Conservation (phyloP, 2,329 filamentous ascomycete genomes). For the Penicillium sp. region DNA sequence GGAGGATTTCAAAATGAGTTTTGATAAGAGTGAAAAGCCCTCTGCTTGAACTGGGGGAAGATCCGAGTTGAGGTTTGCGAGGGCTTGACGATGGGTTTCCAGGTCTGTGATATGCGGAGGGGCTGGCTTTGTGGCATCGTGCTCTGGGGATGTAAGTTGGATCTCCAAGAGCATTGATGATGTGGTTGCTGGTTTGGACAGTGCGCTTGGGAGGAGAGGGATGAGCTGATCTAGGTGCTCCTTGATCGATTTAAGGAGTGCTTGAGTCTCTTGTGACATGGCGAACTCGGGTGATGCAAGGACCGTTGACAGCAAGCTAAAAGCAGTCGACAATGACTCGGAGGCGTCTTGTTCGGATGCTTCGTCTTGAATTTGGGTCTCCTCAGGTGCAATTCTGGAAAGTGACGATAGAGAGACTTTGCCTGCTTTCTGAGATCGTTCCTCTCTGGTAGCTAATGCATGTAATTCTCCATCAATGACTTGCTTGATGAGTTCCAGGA, state of each 20-base stretch:
- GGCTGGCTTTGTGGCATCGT: slow-evolving; percentile 23
- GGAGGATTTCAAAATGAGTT: slow-evolving; percentile 43
- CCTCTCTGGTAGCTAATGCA: slow-evolving; percentile 10
- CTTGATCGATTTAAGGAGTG: slow-evolving; percentile 38
- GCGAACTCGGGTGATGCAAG: slow-evolving; percentile 46
- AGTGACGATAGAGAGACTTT: slow-evolving; percentile 40
- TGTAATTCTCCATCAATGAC: slow-evolving; percentile 42
- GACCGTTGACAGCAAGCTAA: slow-evolving; percentile 47
- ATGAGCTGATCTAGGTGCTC: slow-evolving; percentile 39
- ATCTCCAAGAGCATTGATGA: slow-evolving; percentile 48
- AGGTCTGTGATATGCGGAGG: slow-evolving; percentile 38
- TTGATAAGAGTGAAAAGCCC: slow-evolving; percentile 44
- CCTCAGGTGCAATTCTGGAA: slow-evolving; percentile 35
- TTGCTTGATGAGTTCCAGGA: slow-evolving; percentile 46
- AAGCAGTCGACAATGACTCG: slow-evolving; percentile 44
- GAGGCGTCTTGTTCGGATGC: slow-evolving; percentile 28
- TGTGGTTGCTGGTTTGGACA: slow-evolving; percentile 43
- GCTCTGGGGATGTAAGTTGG: slow-evolving; percentile 34
- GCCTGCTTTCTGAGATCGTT: slow-evolving; percentile 8
- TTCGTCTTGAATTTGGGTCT: slow-evolving; percentile 18
- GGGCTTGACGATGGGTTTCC: slow-evolving; percentile 44
- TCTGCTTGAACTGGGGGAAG: slow-evolving; percentile 48
- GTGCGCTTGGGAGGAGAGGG: slow-evolving; percentile 33
- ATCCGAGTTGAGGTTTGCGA: slow-evolving; percentile 44
- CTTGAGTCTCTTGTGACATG: slow-evolving; percentile 32